phyloP scores from a whole-genome alignment of 345 rosid genomes.

The Hypericum androsaemum region DNA sequence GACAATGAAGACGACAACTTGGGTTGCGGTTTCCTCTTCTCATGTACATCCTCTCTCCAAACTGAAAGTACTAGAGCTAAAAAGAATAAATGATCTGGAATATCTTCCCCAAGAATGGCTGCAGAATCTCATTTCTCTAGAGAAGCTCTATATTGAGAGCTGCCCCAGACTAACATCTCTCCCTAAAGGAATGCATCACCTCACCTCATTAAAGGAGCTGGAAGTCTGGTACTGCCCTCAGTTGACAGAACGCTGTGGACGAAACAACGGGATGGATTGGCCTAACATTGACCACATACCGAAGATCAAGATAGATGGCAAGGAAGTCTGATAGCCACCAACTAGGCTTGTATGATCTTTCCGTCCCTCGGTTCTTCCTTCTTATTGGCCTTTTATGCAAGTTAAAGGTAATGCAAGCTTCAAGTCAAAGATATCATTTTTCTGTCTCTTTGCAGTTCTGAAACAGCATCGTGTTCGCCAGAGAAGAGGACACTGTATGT shows the following conservation, averaged over 20 bases:
- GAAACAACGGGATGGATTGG: neutral
- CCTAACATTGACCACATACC: neutral
- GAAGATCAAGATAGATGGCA: neutral
- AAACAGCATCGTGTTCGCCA: too few species aligned
- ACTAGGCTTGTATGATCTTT: too few species aligned
- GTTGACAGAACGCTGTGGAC: neutral
- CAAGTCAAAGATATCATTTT: too few species aligned
- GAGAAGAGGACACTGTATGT: too few species aligned
- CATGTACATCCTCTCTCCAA: neutral
- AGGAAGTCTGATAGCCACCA: too few species aligned
- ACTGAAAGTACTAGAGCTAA: neutral
- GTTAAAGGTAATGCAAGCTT: too few species aligned
- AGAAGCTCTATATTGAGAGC: neutral
- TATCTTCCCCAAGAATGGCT: neutral
- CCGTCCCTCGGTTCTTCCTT: too few species aligned
- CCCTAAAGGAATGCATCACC: neutral
- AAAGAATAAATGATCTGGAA: constrained; percentile 2
- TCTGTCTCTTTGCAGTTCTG: too few species aligned
- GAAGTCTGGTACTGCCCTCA: neutral
- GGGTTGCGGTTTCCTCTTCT: neutral
- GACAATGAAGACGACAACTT: neutral
- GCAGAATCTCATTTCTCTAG: neutral
- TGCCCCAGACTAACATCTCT: neutral
- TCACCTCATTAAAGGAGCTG: neutral
- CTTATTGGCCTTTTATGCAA: too few species aligned